A percentile compares a stretch with the other conserved stretches of the same genome.
Conservation (phyloP, 139 green algal species). For the Chlorella ohadii region DNA sequence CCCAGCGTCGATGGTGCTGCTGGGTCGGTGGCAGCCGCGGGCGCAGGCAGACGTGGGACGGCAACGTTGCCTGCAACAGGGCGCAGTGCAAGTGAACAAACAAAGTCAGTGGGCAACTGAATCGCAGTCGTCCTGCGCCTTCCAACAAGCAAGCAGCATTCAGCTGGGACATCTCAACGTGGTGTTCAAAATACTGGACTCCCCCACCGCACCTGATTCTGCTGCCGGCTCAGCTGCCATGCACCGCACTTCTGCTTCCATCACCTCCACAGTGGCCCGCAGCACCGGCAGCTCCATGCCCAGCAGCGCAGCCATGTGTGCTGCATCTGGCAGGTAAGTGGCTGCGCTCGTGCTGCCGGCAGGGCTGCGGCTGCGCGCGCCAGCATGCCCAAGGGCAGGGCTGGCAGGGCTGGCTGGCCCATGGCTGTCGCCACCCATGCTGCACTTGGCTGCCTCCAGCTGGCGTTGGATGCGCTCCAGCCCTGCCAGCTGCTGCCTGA, state of each 20-base stretch:
- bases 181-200: too few relatives aligned
- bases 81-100: too few relatives aligned
- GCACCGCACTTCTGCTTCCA: conserved; percentile 1
- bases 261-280: conserved; percentile 36
- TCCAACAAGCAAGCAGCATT: background rate
- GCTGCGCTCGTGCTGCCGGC: background rate
- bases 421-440: background rate
- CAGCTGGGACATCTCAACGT: too few relatives aligned
- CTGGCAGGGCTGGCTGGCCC: too few relatives aligned
- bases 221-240: background rate
- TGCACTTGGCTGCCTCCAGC: conserved; percentile 12
- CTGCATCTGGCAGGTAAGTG: background rate
- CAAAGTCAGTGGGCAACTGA: too few relatives aligned
- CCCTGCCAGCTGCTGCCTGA: conserved; percentile 39
- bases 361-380: background rate
- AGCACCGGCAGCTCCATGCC: conserved; percentile 38
- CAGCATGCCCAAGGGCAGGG: too few relatives aligned
- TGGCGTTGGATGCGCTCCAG: conserved; percentile 14
- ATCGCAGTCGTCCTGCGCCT: too few relatives aligned
- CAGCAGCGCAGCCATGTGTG: conserved; percentile 26
- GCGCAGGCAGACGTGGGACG: background rate
- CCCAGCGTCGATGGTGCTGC: background rate
- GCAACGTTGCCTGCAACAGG: background rate
- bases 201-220: too few relatives aligned
- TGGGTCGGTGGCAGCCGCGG: background rate